These are phyloP conservation scores for Diaporthe helianthi DNA, from an alignment of 2,329 filamentous ascomycete genomes.

Conservation along the genomic window DNA sequence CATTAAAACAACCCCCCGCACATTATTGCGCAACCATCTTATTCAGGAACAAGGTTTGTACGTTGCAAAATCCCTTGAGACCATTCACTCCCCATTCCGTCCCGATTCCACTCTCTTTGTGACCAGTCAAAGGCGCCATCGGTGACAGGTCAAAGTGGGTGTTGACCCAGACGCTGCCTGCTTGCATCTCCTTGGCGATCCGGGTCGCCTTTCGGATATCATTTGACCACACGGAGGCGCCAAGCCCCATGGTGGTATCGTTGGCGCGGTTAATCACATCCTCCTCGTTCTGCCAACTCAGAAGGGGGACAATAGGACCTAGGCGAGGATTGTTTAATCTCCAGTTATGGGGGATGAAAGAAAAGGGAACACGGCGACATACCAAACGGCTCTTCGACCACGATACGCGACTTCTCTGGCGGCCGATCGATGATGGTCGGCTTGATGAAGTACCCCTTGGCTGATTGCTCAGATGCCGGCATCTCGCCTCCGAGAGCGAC, in stretches of 20 bases:
- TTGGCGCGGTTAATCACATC: slow-evolving; percentile 57
- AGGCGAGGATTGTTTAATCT: not conserved
- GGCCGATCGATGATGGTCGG: slow-evolving; percentile 68
- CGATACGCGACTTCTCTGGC: slow-evolving; percentile 61
- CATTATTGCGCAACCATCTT: not conserved
- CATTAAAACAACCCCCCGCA: not conserved
- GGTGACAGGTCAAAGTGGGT: slow-evolving; percentile 29
- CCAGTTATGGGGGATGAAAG: not conserved
- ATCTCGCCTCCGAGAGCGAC: slow-evolving; percentile 51
- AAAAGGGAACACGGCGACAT: not conserved
- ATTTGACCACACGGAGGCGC: slow-evolving; percentile 59
- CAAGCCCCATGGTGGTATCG: slow-evolving; percentile 56
- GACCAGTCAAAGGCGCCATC: slow-evolving; percentile 36
- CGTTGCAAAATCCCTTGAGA: slow-evolving; percentile 5
- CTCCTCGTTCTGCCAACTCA: slow-evolving; percentile 49
- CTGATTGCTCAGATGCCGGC: not conserved
- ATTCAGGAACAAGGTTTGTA: not conserved
- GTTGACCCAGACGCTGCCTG: slow-evolving; percentile 60
- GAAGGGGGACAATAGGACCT: slow-evolving; percentile 36
- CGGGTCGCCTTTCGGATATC: slow-evolving; percentile 55
- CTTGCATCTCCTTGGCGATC: slow-evolving; percentile 55
- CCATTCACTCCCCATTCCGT: slow-evolving; percentile 3
- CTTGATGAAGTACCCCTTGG: slow-evolving; percentile 60
- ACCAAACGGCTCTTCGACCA: slow-evolving; percentile 60
- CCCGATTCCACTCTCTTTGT: slow-evolving; percentile 21